Evolutionary conservation across 352 stramenopile species (phyloP), one percentile per base, ranked within the genome.

Genomic region (Pythium phragmitis): DNA sequence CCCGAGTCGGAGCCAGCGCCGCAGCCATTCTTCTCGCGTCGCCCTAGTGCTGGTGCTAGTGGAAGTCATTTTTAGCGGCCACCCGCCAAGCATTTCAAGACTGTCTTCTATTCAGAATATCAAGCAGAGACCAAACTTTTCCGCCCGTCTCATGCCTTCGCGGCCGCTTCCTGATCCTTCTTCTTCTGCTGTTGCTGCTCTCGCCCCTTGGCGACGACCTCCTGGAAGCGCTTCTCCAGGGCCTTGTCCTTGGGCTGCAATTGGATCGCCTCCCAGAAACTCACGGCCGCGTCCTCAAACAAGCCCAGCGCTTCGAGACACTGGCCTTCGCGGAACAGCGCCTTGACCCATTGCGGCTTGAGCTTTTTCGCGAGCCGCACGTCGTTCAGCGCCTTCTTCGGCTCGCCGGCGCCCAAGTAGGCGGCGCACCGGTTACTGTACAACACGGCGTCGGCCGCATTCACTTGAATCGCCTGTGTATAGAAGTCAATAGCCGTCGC

Each of bases 351-450:
- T 30, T 94, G 72, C 2, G 85, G 85, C 67, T 86, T 86, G 56
- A 94, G 70, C 67, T 94, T 91, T 72, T 89, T 89, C 17, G 81
- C 82, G 46, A 92, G 57, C n/a, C 80, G 79, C 54, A 92, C 79
- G 52, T 94, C 85, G 49, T 87, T 75, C 48, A 94, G 69, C 36
- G 81, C 85, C 68, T 87, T 81, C 57, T 82, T 80, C 8, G 85
- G 72, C 23, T 90, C 73, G 7, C 74, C 72, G 0, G 75, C 79
- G 6, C 75, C 77, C n/a, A 92, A 56, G 36, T 88, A 68, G 39
- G 83, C 82, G 0, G 85, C 85, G 43, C 85, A 91, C n/a, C 85
- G 85, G 70, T 94, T 94, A 69, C 82, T 92, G 67, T 91, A 94
- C 8, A 94, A 67, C 55, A 85, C 72, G 0, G 79, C 57, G 50